Conservation (phyloP, 176 grass and related monocot genomes). For the Rhynchospora tenuis region DNA sequence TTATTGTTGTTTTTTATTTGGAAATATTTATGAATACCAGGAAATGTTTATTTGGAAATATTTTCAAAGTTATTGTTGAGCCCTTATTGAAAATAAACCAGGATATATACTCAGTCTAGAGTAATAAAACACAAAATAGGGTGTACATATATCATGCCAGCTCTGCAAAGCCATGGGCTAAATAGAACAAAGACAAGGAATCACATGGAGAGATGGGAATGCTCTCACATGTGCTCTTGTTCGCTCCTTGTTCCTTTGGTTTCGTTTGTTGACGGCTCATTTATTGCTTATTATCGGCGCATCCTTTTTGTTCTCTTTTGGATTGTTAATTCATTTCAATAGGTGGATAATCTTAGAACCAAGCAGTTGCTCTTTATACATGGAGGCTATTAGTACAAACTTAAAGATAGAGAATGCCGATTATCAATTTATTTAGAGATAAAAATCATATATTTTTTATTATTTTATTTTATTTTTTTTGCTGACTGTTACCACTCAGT, state of each 20-base stretch:
- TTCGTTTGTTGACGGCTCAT: conserved; percentile 16
- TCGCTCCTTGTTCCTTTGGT: conserved; percentile 4
- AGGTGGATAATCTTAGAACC: neutral
- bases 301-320: conserved; percentile 19
- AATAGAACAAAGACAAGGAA: conserved; percentile 14
- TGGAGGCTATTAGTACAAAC: neutral
- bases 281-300: neutral
- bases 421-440: too few species aligned
- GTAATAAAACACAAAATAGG: neutral
- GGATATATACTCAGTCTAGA: neutral
- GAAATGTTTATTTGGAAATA: too few species aligned
- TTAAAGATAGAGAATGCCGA: neutral
- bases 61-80: too few species aligned
- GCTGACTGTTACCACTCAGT: neutral
- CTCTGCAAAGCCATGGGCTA: conserved; percentile 1
- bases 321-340: neutral
- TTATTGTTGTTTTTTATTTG: too few species aligned
- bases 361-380: neutral
- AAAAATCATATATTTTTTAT: too few species aligned
- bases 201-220: conserved; percentile 19
- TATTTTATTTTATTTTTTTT: too few species aligned
- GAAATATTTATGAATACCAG: too few species aligned
- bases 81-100: too few species aligned
- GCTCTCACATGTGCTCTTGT: conserved; percentile 19
- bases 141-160: conserved; percentile 22